Evolutionary conservation across 805 yeast genomes (phyloP).

Genomic region (Zygoascus tannicola): DNA sequence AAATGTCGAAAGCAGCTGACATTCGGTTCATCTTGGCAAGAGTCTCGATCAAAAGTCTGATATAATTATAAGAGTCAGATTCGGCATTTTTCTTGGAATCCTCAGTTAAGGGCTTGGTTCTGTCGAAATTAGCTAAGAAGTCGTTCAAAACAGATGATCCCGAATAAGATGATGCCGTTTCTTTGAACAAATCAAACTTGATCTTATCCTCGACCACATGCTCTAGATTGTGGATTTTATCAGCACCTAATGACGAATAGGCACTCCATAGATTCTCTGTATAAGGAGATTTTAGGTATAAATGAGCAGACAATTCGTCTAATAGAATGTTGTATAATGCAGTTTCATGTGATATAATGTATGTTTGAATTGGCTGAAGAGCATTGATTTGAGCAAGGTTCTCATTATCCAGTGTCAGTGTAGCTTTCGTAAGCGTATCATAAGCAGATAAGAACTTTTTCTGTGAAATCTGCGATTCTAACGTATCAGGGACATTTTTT

Average conservation of each 20-base stretch:
- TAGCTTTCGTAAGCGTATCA: conserved; percentile 39
- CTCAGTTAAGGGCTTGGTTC: conserved; percentile 10
- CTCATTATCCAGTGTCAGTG: conserved; percentile 26
- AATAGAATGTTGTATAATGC: conserved; percentile 57
- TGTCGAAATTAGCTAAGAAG: conserved; percentile 14
- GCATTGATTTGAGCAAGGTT: conserved; percentile 25
- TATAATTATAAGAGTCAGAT: conserved; percentile 44
- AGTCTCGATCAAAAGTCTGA: conserved; percentile 44
- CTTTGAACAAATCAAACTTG: conserved; percentile 18
- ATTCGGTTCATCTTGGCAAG: conserved; percentile 53
- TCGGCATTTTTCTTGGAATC: conserved; percentile 31
- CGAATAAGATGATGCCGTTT: conserved; percentile 13
- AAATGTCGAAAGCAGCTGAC: conserved; percentile 45
- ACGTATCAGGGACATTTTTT: conserved; percentile 46
- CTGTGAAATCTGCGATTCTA: conserved; percentile 61
- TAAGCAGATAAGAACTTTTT: conserved; percentile 63
- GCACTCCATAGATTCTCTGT: conserved; percentile 24
- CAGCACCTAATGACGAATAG: conserved; percentile 16
- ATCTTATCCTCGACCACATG: conserved; percentile 21
- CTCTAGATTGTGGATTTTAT: conserved; percentile 15
- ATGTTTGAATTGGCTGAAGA: conserved; percentile 24
- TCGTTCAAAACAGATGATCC: conserved; percentile 19
- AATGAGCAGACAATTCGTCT: conserved; percentile 65
- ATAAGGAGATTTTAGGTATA: conserved; percentile 47
- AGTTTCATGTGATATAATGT: conserved; percentile 30